These are phyloP conservation scores for Cucurbita pepo DNA, from an alignment of 306 rosid genomes.

Conservation along the genomic window DNA sequence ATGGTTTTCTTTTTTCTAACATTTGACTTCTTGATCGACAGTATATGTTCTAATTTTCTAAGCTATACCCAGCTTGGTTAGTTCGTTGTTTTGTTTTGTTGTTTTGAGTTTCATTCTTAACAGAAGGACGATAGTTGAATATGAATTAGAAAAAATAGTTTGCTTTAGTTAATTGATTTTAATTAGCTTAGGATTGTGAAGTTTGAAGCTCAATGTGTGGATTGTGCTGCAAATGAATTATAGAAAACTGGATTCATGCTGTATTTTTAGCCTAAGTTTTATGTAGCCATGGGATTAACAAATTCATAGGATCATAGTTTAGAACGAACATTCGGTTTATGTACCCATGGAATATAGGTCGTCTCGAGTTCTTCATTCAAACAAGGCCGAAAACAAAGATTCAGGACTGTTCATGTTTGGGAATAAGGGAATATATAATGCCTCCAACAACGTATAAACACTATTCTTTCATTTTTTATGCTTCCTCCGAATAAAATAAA, in stretches of 20 bases:
- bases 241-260: not conserved
- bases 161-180: not conserved
- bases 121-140: not conserved
- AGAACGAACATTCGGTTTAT: no score
- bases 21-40: not conserved
- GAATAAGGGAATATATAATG: constrained; percentile 4
- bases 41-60: no score
- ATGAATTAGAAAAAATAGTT: not conserved
- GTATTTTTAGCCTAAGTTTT: not conserved
- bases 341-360: not conserved
- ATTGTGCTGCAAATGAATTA: not conserved
- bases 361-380: not conserved
- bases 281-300: not conserved
- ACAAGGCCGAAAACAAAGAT: not conserved
- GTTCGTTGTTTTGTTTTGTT: not conserved
- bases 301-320: not conserved
- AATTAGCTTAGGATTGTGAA: not conserved
- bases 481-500: not conserved
- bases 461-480: not conserved
- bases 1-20: not conserved
- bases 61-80: not conserved
- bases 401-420: constrained; percentile 2
- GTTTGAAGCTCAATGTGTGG: not conserved
- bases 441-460: constrained; percentile 1
- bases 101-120: not conserved